Conservation (phyloP, 192 early-diverging fungal species). For the Haplosporangium gracile region DNA sequence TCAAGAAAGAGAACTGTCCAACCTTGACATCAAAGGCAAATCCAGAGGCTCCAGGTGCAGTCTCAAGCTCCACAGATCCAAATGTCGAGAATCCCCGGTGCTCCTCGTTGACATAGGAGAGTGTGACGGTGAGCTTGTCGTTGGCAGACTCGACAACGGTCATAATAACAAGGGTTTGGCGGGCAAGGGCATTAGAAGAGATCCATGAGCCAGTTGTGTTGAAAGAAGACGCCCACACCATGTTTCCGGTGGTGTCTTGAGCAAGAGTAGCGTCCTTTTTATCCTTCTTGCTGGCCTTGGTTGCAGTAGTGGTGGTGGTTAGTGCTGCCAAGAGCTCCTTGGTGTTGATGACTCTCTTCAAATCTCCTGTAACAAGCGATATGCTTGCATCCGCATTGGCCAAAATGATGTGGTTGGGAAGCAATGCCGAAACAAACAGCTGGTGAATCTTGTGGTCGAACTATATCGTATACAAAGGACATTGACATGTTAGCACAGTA, state of each 20-base stretch:
- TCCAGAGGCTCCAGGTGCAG: conserved; percentile 22
- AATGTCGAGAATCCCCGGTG: conserved; percentile 57
- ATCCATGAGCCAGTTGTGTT: conserved; percentile 63
- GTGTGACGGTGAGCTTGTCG: conserved; percentile 31
- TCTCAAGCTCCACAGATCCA: conserved; percentile 48
- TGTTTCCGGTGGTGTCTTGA: conserved; percentile 15
- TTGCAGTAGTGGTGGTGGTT: neutral
- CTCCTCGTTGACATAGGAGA: conserved; percentile 62
- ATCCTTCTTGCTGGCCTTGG: conserved; percentile 21
- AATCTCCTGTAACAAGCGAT: conserved; percentile 58
- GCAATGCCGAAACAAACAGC: conserved; percentile 56
- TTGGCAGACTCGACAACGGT: conserved; percentile 36
- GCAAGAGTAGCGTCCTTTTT: conserved; percentile 17
- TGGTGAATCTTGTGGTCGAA: conserved; percentile 61
- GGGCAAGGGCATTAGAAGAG: conserved; percentile 56
- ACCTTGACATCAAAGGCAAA: conserved; percentile 42
- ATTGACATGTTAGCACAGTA: neutral
- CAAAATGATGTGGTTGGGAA: conserved; percentile 60
- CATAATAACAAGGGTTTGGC: conserved; percentile 56
- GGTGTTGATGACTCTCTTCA: conserved; percentile 57
- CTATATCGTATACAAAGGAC: conserved; percentile 27
- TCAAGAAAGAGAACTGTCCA: conserved; percentile 54
- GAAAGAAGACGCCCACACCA: conserved; percentile 59
- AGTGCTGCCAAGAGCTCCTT: conserved; percentile 28
- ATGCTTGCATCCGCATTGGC: conserved; percentile 59